Evolutionary conservation across 192 early-diverging fungal species (phyloP).

Genomic region (Chytriomyces confervae): DNA sequence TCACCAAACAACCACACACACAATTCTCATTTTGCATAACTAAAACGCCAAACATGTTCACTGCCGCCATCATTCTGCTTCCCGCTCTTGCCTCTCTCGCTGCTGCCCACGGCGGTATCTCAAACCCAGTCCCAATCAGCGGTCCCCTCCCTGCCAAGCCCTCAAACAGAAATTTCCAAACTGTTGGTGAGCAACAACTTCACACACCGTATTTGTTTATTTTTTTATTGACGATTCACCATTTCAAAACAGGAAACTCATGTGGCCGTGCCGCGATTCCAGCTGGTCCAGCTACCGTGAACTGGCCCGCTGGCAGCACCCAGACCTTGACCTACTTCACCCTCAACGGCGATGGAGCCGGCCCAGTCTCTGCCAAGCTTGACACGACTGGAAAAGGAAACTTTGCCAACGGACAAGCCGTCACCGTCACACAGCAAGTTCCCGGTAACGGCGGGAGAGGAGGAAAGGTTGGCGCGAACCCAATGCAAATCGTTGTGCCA

Average conservation of each 20-base stretch:
- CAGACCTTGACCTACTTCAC: slow-evolving; percentile 2
- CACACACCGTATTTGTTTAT: too few species aligned
- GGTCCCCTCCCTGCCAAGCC: not conserved
- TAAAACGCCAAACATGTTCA: too few species aligned
- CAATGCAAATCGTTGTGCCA: not conserved
- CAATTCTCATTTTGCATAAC: too few species aligned
- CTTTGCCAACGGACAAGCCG: slow-evolving; percentile 8
- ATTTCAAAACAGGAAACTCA: too few species aligned
- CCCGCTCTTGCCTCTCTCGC: not conserved
- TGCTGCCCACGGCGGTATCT: slow-evolving; percentile 3
- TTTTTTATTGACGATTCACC: too few species aligned
- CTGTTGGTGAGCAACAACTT: not conserved
- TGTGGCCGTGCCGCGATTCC: not conserved
- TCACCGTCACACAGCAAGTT: slow-evolving; percentile 2
- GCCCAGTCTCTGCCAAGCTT: not conserved
- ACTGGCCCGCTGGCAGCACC: not conserved
- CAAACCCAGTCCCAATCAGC: not conserved
- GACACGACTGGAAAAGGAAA: slow-evolving; percentile 22
- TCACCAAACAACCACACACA: too few species aligned
- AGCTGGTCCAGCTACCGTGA: not conserved
- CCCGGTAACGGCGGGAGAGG: not conserved
- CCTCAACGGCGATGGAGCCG: not conserved
- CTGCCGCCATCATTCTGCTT: not conserved
- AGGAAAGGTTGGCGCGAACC: not conserved
- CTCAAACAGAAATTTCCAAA: not conserved